Base-by-base conservation (phyloP, 768 basidiomycete genomes). In the Tulasnella sp. region DNA sequence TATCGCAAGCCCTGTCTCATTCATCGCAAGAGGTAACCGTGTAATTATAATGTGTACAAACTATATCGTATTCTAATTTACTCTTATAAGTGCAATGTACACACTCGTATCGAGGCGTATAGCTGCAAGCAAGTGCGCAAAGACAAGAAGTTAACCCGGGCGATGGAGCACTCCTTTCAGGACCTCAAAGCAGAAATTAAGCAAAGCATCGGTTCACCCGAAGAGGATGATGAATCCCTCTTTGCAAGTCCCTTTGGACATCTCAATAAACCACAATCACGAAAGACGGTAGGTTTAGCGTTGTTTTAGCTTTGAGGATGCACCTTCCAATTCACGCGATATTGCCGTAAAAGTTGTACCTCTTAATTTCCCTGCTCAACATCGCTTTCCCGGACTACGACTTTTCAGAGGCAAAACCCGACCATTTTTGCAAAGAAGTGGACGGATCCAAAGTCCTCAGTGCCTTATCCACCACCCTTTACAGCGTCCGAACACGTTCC, bases 301-400 rank as follows among this genome's bases (percentile, higher is more conserved):
- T 50, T 42, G 37, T 31, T 25, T 5, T 19, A 16, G 15, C 44
- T 25, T 9, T 9, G 48, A n/a, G 20, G 37, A 24, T 15, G 35
- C 37, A 25, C 25, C 22, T n/a, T 39, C 48, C 19, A 24, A 20
- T 40, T 44, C 31, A 27, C 46, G n/a, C 9, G 27, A 5, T 5
- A 19, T 16, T 20, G 2, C 27, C 31, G 28, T 10, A 25, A 10
- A 19, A 50, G 48, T 81, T 95, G 52, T 95, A 91, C 71, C 79
- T 92, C 44, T 83, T 98, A 64, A 95, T 98, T 61, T 85, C 89
- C 28, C 90, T 91, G 2, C 81, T 99, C 60, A 99, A 99, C 70
- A 78, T 89, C 61, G 92, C 93, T 5, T 99, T 92, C 63, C 93
- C 93, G 2, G 93, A 98, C 74, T 77, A 96, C 69, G 92, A 96